Evolutionary conservation across 805 yeast genomes (phyloP), one percentile per base, ranked within the genome.

Genomic region (Kodamaea jinghongensis): DNA sequence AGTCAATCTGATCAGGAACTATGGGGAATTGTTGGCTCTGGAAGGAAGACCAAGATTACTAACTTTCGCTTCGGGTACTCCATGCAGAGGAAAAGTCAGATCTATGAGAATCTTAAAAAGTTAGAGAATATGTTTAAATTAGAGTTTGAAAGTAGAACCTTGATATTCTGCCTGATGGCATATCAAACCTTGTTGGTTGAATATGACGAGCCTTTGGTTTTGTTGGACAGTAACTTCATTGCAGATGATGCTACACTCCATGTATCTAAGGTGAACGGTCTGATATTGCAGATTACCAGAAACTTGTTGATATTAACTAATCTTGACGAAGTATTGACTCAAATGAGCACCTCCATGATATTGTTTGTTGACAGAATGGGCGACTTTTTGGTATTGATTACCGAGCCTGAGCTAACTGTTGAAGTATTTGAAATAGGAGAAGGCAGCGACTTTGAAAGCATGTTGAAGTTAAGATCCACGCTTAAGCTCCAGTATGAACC

Each of bases 11-110:
- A 49, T 4, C 67, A 71, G 38, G 78, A 74, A 37, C 42, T 73
- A 1, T 74, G 78, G 73, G 63, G 66, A 1, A 46, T 70, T 7
- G 52, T 68, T 1, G 73, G 74, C 2, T 34, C 48, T 1, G 69
- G 67, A 1, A 64, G 58, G 36, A 47, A 65, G 33, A 51, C 69
- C 2, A 55, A 58, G 29, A 43, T 70, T 11, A 48, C 59, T 5
- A 67, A 64, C 15, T 44, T 70, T 3, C 50, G 67, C 23, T 22
- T 43, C 25, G 75, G 74, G 1, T 63, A 62, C 37, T 17, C 44
- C 8, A 61, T 65, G 3, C 41, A 39, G 15, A 49, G 63, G 31
- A 48, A 42, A 10, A 49, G 62, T 17, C 55, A 54, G 12, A 46
- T 58, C 0, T 63, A 60, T 39, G 61, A 56, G 11, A 51, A 44